Base-by-base conservation (phyloP, 768 basidiomycete genomes). In the Hydnomerulius pinastri region DNA sequence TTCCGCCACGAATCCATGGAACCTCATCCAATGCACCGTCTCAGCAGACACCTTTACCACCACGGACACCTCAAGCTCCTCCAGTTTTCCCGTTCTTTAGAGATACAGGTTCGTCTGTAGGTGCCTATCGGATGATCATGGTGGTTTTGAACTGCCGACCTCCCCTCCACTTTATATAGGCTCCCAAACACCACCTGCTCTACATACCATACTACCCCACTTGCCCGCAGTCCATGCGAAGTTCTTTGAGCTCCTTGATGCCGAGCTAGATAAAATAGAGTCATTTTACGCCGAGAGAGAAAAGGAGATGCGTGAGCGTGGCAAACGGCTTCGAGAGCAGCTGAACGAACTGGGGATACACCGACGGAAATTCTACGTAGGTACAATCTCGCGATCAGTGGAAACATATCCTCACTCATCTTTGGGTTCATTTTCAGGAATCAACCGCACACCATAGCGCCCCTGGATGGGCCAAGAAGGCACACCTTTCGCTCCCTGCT, bases 221-320 rank as follows among this genome's bases (percentile, higher is more conserved):
- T 73, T 94, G 17, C 76, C 83, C 11, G 74, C 81, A 0, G 70
- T 77, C 20, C 87, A 95, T 61, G 62, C 70, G 25, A 74, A 74
- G 6, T 98, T 97, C 72, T 90, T 98, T 52, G 76, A 81, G 2
- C 74, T 82, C 20, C 75, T 98, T 6, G 90, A 97, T 57, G 63
- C 63, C 1, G 86, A 99, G 64, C 73, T 98, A 2, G 82, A 86
- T 18, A 97, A 96, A 66, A 82, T 98, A 11, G 90, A 90, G 51
- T 70, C 73, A 1, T 99, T 99, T 67, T 98, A 91, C 64, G 60
- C 79, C 5, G 82, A 80, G 21, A 78, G 85, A 24, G 93, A 84
- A 70, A 76, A 75, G 39, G 83, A 79, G 69, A 85, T 80, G 82
- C 69, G 69, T 4, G 65, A 63, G 2, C 77, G 75, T 21, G 73